Conservation (phyloP, 2,329 filamentous ascomycete species). For the Epichloe gansuensis region DNA sequence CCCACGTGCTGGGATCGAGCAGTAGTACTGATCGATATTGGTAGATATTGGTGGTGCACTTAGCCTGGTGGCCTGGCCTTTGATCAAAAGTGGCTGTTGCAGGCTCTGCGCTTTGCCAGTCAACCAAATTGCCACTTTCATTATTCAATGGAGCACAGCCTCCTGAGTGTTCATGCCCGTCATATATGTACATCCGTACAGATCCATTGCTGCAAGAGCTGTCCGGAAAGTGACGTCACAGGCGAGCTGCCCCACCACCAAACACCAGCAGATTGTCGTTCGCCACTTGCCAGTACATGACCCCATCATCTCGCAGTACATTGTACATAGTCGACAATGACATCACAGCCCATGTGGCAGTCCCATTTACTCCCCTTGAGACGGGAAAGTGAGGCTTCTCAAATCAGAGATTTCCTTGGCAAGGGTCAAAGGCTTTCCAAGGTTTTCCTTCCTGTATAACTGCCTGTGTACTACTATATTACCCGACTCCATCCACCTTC, state of each 20-base stretch:
- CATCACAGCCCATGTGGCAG: conserved; percentile 1
- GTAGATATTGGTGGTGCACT: too few relatives aligned
- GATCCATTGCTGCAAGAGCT: neutral
- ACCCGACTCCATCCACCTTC: neutral
- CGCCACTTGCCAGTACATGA: neutral
- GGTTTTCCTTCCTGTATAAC: neutral
- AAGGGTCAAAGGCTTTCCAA: neutral
- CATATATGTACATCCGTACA: neutral
- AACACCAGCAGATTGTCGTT: neutral
- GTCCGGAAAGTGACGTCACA: conserved; percentile 5
- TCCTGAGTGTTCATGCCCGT: too few relatives aligned
- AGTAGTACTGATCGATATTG: too few relatives aligned
- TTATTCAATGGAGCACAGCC: too few relatives aligned
- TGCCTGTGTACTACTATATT: neutral
- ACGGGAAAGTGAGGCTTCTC: neutral
- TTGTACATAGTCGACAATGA: conserved; percentile 1
- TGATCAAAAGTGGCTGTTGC: too few relatives aligned
- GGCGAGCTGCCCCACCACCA: neutral
- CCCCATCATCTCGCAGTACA: neutral
- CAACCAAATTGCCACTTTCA: too few relatives aligned
- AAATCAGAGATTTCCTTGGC: neutral
- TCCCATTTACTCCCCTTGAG: neutral
- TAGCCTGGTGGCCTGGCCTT: too few relatives aligned
- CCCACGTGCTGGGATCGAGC: too few relatives aligned
- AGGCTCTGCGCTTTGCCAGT: too few relatives aligned